Evolutionary conservation across 805 yeast genomes (phyloP), one percentile per base, ranked within the genome.

Genomic region (Lipomyces yamadae): DNA sequence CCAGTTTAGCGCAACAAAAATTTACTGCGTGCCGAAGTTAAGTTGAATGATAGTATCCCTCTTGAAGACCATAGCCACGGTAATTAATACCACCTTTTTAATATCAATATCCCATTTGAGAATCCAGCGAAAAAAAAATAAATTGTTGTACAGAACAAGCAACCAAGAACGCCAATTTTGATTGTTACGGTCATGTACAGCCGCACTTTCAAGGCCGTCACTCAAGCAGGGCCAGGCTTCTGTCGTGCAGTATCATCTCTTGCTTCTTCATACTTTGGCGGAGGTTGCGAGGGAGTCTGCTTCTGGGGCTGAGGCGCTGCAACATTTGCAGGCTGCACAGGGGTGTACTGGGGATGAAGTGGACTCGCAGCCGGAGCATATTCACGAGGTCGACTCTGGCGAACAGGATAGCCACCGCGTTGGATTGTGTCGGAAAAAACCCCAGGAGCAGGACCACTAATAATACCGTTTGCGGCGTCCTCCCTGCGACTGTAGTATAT

Each of bases 401-500:
- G 55, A 2, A 52, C 15, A n/a, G 55, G 29, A n/a, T 24, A 52
- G 15, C 70, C 70, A 15, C 70, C 70, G 24, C 70, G 68, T 57
- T 67, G 70, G 34, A 67, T 65, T 62, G 58, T 34, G 24, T 68
- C 71, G n/a, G 71, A 68, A 58, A 63, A 68, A 30, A 68, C 70
- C 34, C 71, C 71, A 3, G 70, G 70, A 2, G 70, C 70, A 32
- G 63, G 67, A 50, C 60, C 70, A 56, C 56, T 66, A 45, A 58
- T 15, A 35, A 66, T 39, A n/a, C 71, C 71, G 55, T 66, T 66
- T 11, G 62, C 58, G 1, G 70, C 71, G 45, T 68, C 67, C 37
- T 68, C 67, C 29, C 70, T 66, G 35, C 69, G 65, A 30, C 62
- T 55, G 63, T 66, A 68, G 64, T 66, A 66, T 32, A 68, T 66